Conservation (phyloP, 176 grass and related monocot genomes). For the Urochloa ruziziensis region DNA sequence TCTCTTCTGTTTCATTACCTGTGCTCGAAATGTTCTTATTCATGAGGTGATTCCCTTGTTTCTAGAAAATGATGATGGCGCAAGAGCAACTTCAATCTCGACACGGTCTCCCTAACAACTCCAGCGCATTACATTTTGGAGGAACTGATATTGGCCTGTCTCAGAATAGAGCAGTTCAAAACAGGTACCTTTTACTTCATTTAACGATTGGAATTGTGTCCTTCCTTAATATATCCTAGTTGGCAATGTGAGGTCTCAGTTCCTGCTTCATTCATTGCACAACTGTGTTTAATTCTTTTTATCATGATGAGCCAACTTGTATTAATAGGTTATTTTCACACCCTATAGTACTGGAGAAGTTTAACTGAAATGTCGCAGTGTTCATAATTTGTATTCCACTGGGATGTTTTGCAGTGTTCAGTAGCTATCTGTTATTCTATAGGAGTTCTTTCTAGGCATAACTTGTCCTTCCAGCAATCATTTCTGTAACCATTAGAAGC, state of each 20-base stretch:
- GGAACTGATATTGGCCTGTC: slow-evolving; percentile 56
- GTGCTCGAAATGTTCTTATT: slow-evolving; percentile 2
- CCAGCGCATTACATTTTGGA: slow-evolving; percentile 53
- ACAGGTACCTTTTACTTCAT: slow-evolving; percentile 58
- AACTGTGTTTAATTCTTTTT: not conserved
- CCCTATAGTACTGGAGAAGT: not conserved
- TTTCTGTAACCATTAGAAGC: slow-evolving; percentile 49
- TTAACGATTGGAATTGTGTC: not conserved
- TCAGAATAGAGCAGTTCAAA: slow-evolving; percentile 66
- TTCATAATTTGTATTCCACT: not conserved
- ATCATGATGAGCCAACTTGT: not conserved
- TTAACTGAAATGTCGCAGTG: not conserved
- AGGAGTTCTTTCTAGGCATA: not conserved
- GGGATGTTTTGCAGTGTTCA: slow-evolving; percentile 2
- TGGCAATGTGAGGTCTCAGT: not conserved
- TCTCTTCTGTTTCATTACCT: not conserved
- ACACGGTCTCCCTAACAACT: slow-evolving; percentile 47
- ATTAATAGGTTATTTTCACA: not conserved
- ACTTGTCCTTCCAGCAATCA: slow-evolving; percentile 13
- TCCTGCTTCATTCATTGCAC: not conserved
- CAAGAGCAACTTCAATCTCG: slow-evolving; percentile 57
- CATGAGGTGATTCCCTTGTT: slow-evolving; percentile 26
- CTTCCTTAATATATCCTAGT: not conserved
- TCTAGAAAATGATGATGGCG: slow-evolving; percentile 59
- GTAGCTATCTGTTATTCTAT: not conserved